These are phyloP conservation scores for Conoideocrella luteorostrata DNA, from an alignment of 2,329 filamentous ascomycete genomes.

Conservation along the genomic window DNA sequence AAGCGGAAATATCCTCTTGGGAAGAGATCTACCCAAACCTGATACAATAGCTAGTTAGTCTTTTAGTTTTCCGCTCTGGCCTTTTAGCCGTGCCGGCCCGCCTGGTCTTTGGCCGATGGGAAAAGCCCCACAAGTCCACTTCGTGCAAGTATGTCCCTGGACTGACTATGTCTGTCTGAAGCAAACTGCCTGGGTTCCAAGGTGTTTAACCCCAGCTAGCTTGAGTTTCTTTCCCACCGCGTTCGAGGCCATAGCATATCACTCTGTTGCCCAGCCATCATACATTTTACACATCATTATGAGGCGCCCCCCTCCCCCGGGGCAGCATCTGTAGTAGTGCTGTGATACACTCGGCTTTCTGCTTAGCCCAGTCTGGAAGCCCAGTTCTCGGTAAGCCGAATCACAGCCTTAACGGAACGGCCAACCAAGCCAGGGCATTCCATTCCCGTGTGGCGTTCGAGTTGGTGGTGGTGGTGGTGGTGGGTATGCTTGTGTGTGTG, in stretches of 20 bases:
- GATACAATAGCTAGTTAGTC: too few relatives aligned
- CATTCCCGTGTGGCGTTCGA: conserved; percentile 11
- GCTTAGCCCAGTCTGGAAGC: too few relatives aligned
- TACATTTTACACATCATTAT: too few relatives aligned
- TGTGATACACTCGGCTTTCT: too few relatives aligned
- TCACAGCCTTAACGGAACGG: background rate
- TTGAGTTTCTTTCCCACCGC: background rate
- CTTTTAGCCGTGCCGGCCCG: conserved; percentile 6
- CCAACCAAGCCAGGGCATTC: background rate
- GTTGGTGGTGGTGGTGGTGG: conserved; percentile 4
- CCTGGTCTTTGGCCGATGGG: conserved; percentile 4
- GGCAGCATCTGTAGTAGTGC: too few relatives aligned
- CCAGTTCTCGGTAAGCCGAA: background rate
- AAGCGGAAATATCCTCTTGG: background rate
- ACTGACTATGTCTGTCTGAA: background rate
- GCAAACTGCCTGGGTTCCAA: conserved; percentile 2
- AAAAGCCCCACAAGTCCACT: conserved; percentile 2
- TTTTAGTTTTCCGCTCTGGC: background rate
- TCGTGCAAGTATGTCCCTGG: conserved; percentile 1
- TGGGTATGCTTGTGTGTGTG: conserved; percentile 6
- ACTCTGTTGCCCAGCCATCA: background rate
- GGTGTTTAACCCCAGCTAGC: conserved; percentile 3
- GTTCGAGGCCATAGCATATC: background rate
- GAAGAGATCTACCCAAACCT: background rate
- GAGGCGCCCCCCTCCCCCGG: too few relatives aligned